Conservation (phyloP, 1,284 basidiomycete genomes). For the Neonothopanus nambi region DNA sequence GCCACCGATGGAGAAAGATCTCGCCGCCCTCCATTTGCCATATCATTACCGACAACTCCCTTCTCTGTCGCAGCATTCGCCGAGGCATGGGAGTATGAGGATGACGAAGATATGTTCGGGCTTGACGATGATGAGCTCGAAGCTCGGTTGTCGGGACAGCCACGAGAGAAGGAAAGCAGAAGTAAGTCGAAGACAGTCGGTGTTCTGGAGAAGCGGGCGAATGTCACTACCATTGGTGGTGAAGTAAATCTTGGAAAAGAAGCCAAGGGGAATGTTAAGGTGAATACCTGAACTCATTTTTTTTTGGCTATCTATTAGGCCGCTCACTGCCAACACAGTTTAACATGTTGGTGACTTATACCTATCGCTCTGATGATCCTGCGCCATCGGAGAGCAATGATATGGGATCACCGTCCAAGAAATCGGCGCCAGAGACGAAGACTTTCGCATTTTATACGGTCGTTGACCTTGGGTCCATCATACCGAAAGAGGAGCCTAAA, state of each 20-base stretch:
- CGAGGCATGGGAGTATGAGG: conserved; percentile 95
- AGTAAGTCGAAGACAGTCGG: conserved; percentile 69
- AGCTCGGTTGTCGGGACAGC: conserved; percentile 31
- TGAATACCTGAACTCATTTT: conserved; percentile 32
- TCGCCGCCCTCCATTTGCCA: conserved; percentile 69
- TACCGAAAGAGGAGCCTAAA: conserved; percentile 53
- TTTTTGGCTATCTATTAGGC: conserved; percentile 1
- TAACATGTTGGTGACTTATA: conserved; percentile 90
- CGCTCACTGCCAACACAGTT: conserved; percentile 53
- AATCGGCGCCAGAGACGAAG: conserved; percentile 68
- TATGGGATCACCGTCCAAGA: conserved; percentile 47
- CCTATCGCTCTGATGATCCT: conserved; percentile 86
- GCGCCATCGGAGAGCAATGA: conserved; percentile 59
- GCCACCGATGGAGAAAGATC: conserved; percentile 51
- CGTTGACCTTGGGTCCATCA: conserved; percentile 73
- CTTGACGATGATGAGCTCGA: conserved; percentile 66
- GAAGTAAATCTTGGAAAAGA: conserved; percentile 81
- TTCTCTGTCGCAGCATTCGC: conserved; percentile 88
- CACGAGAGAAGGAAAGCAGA: conserved; percentile 44
- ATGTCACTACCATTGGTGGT: conserved; percentile 82
- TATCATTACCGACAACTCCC: conserved; percentile 72
- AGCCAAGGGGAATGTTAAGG: conserved; percentile 73
- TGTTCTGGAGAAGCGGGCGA: conserved; percentile 82
- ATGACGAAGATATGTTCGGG: conserved; percentile 83
- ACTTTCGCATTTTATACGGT: conserved; percentile 86